Evolutionary conservation across 768 basidiomycete species (phyloP), one percentile per base, ranked within the genome.

Genomic region (Lentinula raphanica): DNA sequence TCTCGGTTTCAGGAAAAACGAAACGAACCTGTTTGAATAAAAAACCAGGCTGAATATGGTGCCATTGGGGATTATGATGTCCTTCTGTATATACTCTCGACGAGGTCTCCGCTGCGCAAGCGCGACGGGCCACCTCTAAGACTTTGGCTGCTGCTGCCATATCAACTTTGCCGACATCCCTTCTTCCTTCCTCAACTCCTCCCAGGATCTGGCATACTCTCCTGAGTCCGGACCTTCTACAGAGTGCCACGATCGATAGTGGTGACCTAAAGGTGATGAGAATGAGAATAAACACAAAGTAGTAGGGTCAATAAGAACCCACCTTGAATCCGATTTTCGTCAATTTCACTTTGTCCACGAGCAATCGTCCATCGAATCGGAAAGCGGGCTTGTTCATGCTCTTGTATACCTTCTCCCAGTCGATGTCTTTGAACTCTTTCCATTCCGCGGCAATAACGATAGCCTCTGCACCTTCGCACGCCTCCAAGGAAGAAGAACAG

Each of bases 331-430:
- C 96, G 67, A 98, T 97, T 67, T 83, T 70, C 65, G 81, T 82
- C 62, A 98, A 78, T 71, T 84, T 82, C 51, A 86, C 85, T 9
- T 83, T 85, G 67, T 98, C 90, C 44, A 98, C 80, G 66, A 98
- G 80, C 60, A 97, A 76, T 31, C 94, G 84, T 4, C 94, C 94
- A 69, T 98, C 96, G 67, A 98, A 98, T 62, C 98, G 81, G 68
- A 97, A 98, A 4, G 97, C 96, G n/a, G 97, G 97, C 79, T 98
- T 97, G 67, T 88, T 90, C 93, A 98, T 98, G 67, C 79, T 74
- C 51, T 76, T 71, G 75, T 98, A 97, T 40, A 98, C 89, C 35
- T 76, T 75, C 65, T 83, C 71, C 97, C 97, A 99, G 74, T 95
- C 86, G 63, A 99, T 90, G 38, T 87, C 82, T 67, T 82, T 82